Percentiles rank a stretch among this genome's conserved stretches.
Evolutionary conservation across 2,329 filamentous ascomycete genomes (phyloP).

Genomic region (Thermothelomyces thermophilus): DNA sequence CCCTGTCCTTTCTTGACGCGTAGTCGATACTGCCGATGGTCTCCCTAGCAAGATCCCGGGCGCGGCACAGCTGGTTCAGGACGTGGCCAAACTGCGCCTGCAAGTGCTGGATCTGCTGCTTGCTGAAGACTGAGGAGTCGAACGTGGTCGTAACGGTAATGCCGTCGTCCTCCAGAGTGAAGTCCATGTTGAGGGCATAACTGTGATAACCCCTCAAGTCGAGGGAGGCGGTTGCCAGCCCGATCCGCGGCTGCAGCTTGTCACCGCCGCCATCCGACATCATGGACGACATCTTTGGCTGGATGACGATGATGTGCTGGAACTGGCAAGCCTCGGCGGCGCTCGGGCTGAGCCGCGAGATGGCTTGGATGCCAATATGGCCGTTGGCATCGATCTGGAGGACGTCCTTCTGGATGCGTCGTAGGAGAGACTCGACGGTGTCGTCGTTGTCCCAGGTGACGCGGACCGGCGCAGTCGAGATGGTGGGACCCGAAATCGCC

Average conservation of each 20-base stretch:
- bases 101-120: conserved; percentile 2
- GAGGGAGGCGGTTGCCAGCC: background rate
- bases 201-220: conserved; percentile 10
- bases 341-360: conserved; percentile 3
- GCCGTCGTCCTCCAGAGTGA: conserved; percentile 5
- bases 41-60: background rate
- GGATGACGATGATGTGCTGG: conserved; percentile 13
- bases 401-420: conserved; percentile 1
- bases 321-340: conserved; percentile 13
- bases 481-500: conserved; percentile 7
- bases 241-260: background rate
- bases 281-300: conserved; percentile 3
- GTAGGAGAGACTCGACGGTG: background rate
- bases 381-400: background rate
- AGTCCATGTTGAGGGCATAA: conserved; percentile 12
- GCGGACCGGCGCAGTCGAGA: conserved; percentile 9
- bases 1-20: conserved; percentile 1
- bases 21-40: conserved; percentile 5
- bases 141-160: conserved; percentile 8
- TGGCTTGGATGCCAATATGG: conserved; percentile 9
- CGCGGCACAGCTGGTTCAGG: conserved; percentile 9
- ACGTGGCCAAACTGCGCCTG: conserved; percentile 10
- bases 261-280: conserved; percentile 1
- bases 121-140: conserved; percentile 4
- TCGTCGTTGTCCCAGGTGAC: conserved; percentile 3